Percentiles rank a stretch among this genome's conserved stretches.
These are phyloP conservation scores for Prunus yedoensis DNA, from an alignment of 331 rosid species.

Conservation along the genomic window DNA sequence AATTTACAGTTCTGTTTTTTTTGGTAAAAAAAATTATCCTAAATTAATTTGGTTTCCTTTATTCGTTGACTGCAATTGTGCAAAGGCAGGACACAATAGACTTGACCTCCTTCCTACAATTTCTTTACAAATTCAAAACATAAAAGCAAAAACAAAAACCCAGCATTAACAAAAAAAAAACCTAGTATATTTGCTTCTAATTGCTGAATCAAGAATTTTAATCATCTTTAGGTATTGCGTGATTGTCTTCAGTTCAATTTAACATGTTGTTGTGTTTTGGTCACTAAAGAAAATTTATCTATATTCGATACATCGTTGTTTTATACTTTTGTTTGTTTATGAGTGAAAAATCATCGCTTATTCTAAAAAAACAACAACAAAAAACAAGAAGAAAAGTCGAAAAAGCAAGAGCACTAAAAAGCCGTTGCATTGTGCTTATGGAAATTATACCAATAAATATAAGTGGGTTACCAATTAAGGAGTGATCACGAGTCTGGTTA, in stretches of 20 bases:
- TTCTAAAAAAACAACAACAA: neutral
- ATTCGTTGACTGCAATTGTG: neutral
- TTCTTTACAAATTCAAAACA: neutral
- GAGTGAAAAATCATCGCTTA: too few relatives aligned
- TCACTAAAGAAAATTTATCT: accelerated
- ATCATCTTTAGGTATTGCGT: too few relatives aligned
- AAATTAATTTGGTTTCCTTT: neutral
- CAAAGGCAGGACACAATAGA: neutral
- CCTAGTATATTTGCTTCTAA: too few relatives aligned
- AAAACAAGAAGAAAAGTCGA: neutral
- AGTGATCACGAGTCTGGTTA: neutral
- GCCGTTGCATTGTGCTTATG: neutral
- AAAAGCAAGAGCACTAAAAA: neutral
- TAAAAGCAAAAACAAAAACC: neutral
- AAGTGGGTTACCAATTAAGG: neutral
- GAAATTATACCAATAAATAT: neutral
- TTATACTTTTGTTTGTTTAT: too few relatives aligned
- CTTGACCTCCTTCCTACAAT: neutral
- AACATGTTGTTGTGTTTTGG: too few relatives aligned
- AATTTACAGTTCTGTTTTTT: too few relatives aligned
- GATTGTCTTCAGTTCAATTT: accelerated
- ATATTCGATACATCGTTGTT: too few relatives aligned
- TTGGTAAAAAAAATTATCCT: too few relatives aligned
- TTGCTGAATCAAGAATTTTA: too few relatives aligned
- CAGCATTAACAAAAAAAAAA: neutral